phyloP scores from a whole-genome alignment of 1,284 basidiomycete genomes.

The Coniophora puteana region DNA sequence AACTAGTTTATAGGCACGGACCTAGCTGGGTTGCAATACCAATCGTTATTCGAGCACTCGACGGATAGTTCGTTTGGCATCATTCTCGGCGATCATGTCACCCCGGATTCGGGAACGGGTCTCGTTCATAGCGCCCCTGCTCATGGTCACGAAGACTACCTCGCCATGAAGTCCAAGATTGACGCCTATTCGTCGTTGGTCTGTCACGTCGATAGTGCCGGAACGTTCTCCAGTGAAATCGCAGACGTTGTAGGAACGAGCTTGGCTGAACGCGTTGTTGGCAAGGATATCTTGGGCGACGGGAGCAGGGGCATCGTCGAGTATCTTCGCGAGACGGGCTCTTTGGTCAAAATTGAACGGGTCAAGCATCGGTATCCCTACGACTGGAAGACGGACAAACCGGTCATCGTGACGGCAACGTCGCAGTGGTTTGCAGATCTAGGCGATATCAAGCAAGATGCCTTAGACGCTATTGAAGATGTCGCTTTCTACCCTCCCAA shows the following conservation, averaged over 20 bases:
- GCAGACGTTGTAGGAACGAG: slow-evolving; percentile 46
- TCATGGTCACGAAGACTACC: slow-evolving; percentile 93
- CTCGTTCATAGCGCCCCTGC: slow-evolving; percentile 96
- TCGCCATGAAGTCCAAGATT: slow-evolving; percentile 55
- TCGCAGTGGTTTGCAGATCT: slow-evolving; percentile 98
- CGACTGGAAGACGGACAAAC: slow-evolving; percentile 95
- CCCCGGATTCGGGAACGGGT: slow-evolving; percentile 88
- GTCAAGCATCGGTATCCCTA: slow-evolving; percentile 92
- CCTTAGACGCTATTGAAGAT: slow-evolving; percentile 66
- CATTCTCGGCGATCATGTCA: slow-evolving; percentile 71
- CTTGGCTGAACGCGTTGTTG: slow-evolving; percentile 48
- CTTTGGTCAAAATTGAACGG: slow-evolving; percentile 65
- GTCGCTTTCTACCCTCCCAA: slow-evolving; percentile 78
- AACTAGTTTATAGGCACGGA: no score
- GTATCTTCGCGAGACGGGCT: slow-evolving; percentile 57
- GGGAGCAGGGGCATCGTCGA: slow-evolving; percentile 69
- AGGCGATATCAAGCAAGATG: slow-evolving; percentile 76
- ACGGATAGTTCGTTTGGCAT: slow-evolving; percentile 60
- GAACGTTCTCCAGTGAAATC: slow-evolving; percentile 64
- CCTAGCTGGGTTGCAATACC: no score
- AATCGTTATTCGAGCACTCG: no score
- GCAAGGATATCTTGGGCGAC: slow-evolving; percentile 68
- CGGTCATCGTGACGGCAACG: slow-evolving; percentile 91
- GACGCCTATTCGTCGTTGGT: slow-evolving; percentile 37
- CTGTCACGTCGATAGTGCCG: slow-evolving; percentile 84